Evolutionary conservation across 306 rosid species (phyloP).

Genomic region (Ziziphus jujuba): DNA sequence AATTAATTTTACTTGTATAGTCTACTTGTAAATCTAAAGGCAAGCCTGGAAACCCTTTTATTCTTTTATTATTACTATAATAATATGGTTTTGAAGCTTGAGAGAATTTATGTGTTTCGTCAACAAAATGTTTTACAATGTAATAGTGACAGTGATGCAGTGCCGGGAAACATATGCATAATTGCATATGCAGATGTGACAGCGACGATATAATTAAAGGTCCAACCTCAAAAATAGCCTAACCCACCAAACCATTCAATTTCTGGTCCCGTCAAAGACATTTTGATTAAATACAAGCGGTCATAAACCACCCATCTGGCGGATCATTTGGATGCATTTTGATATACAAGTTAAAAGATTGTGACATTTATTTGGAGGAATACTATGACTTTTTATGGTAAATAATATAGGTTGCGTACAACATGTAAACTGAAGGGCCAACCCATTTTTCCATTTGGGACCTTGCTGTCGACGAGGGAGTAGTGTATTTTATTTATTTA

Average conservation of each 20-base stretch:
- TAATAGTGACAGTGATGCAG: neutral
- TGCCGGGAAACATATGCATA: constrained; percentile 16
- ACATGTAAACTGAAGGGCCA: no score
- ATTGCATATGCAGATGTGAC: neutral
- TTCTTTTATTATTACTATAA: neutral
- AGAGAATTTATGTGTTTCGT: neutral
- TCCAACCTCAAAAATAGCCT: constrained; percentile 1
- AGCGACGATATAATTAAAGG: neutral
- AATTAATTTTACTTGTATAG: no score
- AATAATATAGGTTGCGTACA: no score
- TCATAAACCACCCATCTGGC: neutral
- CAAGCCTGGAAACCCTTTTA: no score
- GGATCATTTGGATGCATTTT: neutral
- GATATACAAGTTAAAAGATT: no score
- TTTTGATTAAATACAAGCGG: neutral
- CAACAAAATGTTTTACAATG: neutral
- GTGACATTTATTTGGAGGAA: no score
- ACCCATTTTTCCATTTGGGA: neutral
- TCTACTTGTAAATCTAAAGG: no score
- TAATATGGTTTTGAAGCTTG: constrained; percentile 1
- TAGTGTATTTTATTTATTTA: neutral
- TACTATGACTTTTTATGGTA: no score
- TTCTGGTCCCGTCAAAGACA: constrained; percentile 2
- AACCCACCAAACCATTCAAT: constrained; percentile 4
- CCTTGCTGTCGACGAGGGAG: constrained; percentile 3